phyloP scores from a whole-genome alignment of 257 asterid species.

The Fraxinus americana region DNA sequence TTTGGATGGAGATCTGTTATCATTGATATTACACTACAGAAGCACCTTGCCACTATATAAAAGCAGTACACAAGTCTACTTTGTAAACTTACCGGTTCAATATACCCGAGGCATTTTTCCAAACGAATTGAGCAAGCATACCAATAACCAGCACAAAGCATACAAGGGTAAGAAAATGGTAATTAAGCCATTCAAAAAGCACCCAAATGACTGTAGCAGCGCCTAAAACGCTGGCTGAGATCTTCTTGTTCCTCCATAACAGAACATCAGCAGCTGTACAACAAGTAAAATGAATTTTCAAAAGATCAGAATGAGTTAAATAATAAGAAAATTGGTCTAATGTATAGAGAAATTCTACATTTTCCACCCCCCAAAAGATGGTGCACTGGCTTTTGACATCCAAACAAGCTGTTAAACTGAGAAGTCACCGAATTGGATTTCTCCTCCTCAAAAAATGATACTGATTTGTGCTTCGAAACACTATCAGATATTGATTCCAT shows the following conservation, averaged over 20 bases:
- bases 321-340: neutral
- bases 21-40: constrained; percentile 12
- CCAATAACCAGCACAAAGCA: constrained; percentile 57
- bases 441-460: constrained; percentile 58
- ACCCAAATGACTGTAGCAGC: constrained; percentile 79
- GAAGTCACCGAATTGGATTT: constrained; percentile 27
- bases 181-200: constrained; percentile 86
- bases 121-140: constrained; percentile 63
- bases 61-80: constrained; percentile 1
- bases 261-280: constrained; percentile 80
- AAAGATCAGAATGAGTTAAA: neutral
- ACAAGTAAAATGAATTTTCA: neutral
- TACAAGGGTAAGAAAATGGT: constrained; percentile 67
- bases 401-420: constrained; percentile 66
- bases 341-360: neutral
- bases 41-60: constrained; percentile 15
- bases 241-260: constrained; percentile 89
- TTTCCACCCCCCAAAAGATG: constrained; percentile 65
- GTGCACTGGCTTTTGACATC: constrained; percentile 81
- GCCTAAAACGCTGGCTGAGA: constrained; percentile 61
- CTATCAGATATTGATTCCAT: constrained; percentile 61
- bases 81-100: constrained; percentile 39
- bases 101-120: constrained; percentile 64
- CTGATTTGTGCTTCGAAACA: constrained; percentile 55
- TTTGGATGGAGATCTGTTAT: constrained; percentile 49